phyloP scores from a whole-genome alignment of 1,284 basidiomycete genomes.

The Stereum hirsutum region DNA sequence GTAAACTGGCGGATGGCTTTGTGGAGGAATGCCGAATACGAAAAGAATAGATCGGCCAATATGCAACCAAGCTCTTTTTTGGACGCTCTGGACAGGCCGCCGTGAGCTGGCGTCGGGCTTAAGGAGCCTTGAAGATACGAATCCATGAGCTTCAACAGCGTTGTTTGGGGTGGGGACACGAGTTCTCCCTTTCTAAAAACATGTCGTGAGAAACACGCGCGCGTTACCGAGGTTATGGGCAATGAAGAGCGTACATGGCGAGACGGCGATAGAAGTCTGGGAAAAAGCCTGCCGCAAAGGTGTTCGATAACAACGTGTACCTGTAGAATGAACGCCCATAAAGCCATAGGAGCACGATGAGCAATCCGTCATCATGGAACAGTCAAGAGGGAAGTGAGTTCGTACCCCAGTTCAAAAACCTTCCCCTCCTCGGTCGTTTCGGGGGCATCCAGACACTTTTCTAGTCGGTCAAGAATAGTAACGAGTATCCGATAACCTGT shows the following conservation, averaged over 20 bases:
- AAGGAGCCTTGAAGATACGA: constrained; percentile 54
- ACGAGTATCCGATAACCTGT: constrained; percentile 56
- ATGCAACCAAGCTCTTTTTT: constrained; percentile 37
- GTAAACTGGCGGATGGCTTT: constrained; percentile 40
- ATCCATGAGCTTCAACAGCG: constrained; percentile 79
- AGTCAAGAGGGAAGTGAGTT: constrained; percentile 3
- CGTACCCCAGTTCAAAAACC: constrained; percentile 71
- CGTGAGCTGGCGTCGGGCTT: constrained; percentile 7
- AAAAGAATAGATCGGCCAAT: constrained; percentile 43
- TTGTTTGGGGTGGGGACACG: constrained; percentile 78
- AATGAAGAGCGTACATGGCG: constrained; percentile 1
- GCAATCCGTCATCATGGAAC: not conserved
- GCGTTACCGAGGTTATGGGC: not conserved
- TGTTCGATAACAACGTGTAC: not conserved
- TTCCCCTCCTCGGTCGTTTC: constrained; percentile 48
- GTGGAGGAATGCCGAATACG: constrained; percentile 42
- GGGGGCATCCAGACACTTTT: constrained; percentile 53
- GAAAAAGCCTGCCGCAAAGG: not conserved
- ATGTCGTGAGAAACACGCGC: not conserved
- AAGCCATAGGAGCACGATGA: constrained; percentile 3
- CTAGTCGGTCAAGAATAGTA: constrained; percentile 56
- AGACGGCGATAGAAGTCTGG: not conserved
- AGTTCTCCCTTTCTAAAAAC: constrained; percentile 53
- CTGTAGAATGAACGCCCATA: not conserved
- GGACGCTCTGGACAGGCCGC: constrained; percentile 2